These are phyloP conservation scores for Acacia crassicarpa DNA, from an alignment of 306 rosid genomes.

Conservation along the genomic window DNA sequence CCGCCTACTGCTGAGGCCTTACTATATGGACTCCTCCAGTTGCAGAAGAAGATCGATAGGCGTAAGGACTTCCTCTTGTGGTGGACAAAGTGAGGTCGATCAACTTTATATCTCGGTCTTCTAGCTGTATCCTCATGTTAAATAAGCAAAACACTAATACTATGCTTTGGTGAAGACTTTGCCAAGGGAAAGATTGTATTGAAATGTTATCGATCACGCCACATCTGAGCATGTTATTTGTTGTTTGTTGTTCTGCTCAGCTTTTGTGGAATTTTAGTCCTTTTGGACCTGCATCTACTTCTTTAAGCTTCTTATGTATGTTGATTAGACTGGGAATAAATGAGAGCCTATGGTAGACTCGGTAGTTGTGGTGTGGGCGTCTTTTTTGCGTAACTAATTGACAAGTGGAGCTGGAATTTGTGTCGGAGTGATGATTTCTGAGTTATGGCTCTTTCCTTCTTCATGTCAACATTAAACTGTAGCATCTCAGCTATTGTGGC, in stretches of 20 bases:
- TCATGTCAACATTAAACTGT: neutral
- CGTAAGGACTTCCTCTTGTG: constrained; percentile 94
- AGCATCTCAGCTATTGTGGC: neutral
- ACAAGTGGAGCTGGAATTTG: neutral
- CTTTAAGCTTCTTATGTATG: constrained; percentile 26
- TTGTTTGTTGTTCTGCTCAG: constrained; percentile 25
- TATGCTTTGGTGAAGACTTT: constrained; percentile 43
- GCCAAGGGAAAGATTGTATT: constrained; percentile 48
- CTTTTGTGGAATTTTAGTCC: constrained; percentile 21
- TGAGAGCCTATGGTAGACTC: constrained; percentile 19
- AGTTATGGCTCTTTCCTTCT: neutral
- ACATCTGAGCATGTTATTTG: constrained; percentile 24
- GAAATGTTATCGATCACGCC: constrained; percentile 32
- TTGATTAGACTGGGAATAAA: constrained; percentile 16
- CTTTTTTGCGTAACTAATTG: neutral
- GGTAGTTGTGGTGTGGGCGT: neutral
- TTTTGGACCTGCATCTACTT: neutral
- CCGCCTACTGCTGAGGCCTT: constrained; percentile 99
- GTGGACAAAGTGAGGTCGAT: constrained; percentile 86
- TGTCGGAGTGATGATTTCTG: neutral
- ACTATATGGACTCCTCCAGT: constrained; percentile 91
- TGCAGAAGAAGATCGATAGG: constrained; percentile 97
- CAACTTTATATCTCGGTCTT: constrained; percentile 28
- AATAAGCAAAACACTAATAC: constrained; percentile 42
- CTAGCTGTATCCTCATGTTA: constrained; percentile 33